Evolutionary conservation across 2,329 filamentous ascomycete genomes (phyloP).

Genomic region (Ciborinia camelliae): DNA sequence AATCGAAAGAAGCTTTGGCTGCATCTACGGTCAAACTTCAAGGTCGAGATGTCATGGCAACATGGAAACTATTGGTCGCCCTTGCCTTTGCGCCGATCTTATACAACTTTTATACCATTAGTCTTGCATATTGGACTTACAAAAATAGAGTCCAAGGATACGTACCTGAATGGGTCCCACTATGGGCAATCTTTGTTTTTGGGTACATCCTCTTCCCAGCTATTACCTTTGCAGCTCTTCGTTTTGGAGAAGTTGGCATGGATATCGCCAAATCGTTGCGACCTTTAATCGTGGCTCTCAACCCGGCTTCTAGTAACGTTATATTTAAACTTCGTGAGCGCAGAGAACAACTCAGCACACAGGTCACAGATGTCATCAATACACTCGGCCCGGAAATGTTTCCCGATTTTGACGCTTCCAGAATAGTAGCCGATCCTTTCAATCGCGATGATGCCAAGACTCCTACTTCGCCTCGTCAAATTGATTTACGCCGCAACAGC

Average conservation of each 20-base stretch:
- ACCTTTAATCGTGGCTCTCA: conserved; percentile 80
- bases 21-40: conserved; percentile 86
- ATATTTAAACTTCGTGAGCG: conserved; percentile 72
- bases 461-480: conserved; percentile 30
- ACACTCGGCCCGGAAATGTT: conserved; percentile 93
- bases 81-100: conserved; percentile 77
- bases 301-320: conserved; percentile 79
- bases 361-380: conserved; percentile 92
- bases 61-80: conserved; percentile 82
- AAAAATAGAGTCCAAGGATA: conserved; percentile 79
- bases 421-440: conserved; percentile 60
- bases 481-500: conserved; percentile 43
- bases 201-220: conserved; percentile 79
- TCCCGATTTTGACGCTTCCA: conserved; percentile 83
- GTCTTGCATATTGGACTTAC: conserved; percentile 74
- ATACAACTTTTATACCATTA: conserved; percentile 75
- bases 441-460: conserved; percentile 29
- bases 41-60: conserved; percentile 85
- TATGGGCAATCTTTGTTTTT: conserved; percentile 71
- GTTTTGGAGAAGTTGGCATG: conserved; percentile 98
- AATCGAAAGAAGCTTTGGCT: conserved; percentile 77
- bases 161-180: conserved; percentile 73
- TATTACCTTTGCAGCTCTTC: conserved; percentile 87
- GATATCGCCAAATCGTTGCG: conserved; percentile 94
- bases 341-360: conserved; percentile 69